Conservation (phyloP, 2,329 filamentous ascomycete genomes). For the Verticillium zaregamsianum region DNA sequence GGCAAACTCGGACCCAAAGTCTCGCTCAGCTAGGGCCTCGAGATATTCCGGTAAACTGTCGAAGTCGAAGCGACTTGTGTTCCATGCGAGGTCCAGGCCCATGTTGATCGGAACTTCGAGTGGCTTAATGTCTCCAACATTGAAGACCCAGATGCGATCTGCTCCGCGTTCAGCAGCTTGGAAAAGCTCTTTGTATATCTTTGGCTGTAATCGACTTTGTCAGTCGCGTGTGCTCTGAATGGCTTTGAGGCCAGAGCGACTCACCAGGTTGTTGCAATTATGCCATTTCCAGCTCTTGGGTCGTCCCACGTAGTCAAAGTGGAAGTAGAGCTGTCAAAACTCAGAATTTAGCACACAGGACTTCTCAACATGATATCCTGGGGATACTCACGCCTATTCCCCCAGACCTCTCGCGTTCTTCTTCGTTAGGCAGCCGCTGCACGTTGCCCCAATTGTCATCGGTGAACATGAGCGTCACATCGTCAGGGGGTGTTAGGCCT, state of each 20-base stretch:
- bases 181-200: conserved; percentile 37
- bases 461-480: conserved; percentile 56
- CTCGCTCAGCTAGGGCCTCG: conserved; percentile 45
- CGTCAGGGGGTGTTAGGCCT: conserved; percentile 49
- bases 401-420: conserved; percentile 49
- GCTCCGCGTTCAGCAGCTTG: conserved; percentile 52
- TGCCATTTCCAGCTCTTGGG: conserved; percentile 39
- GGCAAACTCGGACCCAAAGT: conserved; percentile 47
- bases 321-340: conserved; percentile 39
- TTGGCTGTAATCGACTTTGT: conserved; percentile 9
- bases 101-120: conserved; percentile 53
- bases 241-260: conserved; percentile 26
- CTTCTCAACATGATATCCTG: too few relatives aligned
- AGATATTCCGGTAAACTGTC: conserved; percentile 43
- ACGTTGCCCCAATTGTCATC: conserved; percentile 60
- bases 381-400: conserved; percentile 44
- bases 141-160: conserved; percentile 59
- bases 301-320: conserved; percentile 32
- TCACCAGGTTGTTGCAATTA: conserved; percentile 50
- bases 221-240: not conserved
- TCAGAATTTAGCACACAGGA: not conserved
- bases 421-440: conserved; percentile 46
- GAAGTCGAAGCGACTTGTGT: conserved; percentile 41
- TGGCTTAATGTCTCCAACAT: conserved; percentile 61
- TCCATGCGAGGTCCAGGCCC: conserved; percentile 55